These are phyloP conservation scores for Blastomyces emzantsi DNA, from an alignment of 2,329 filamentous ascomycete species.

Conservation along the genomic window DNA sequence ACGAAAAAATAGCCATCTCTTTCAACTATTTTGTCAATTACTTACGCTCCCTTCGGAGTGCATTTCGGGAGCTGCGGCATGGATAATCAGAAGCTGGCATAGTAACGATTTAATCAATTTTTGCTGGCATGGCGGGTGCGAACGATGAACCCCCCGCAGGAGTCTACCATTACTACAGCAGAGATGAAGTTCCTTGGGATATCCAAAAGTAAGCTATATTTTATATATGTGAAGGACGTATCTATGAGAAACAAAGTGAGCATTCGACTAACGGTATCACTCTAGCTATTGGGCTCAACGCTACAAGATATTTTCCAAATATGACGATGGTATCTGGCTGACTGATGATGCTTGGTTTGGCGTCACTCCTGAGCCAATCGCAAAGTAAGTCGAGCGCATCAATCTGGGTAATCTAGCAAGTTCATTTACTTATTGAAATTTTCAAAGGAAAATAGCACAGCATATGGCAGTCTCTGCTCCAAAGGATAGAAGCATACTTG, in stretches of 20 bases:
- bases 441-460: constrained; percentile 58
- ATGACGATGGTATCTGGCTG: constrained; percentile 80
- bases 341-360: constrained; percentile 96
- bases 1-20: not conserved
- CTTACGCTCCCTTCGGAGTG: not conserved
- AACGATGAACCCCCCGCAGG: constrained; percentile 33
- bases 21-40: not conserved
- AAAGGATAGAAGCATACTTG: constrained; percentile 53
- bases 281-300: constrained; percentile 82
- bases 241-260: not conserved
- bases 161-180: constrained; percentile 65
- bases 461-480: constrained; percentile 55
- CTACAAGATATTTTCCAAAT: constrained; percentile 76
- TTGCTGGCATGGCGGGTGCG: constrained; percentile 24
- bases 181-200: constrained; percentile 66
- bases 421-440: not conserved
- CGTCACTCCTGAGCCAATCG: constrained; percentile 87
- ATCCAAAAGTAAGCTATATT: constrained; percentile 62
- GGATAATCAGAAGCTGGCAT: not conserved
- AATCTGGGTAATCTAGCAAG: not conserved
- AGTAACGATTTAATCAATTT: not conserved
- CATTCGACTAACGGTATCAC: constrained; percentile 8
- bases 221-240: not conserved
- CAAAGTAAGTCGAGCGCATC: constrained; percentile 49
- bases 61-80: constrained; percentile 1